phyloP scores from a whole-genome alignment of 2,329 filamentous ascomycete genomes.

The Fusarium domesticum region DNA sequence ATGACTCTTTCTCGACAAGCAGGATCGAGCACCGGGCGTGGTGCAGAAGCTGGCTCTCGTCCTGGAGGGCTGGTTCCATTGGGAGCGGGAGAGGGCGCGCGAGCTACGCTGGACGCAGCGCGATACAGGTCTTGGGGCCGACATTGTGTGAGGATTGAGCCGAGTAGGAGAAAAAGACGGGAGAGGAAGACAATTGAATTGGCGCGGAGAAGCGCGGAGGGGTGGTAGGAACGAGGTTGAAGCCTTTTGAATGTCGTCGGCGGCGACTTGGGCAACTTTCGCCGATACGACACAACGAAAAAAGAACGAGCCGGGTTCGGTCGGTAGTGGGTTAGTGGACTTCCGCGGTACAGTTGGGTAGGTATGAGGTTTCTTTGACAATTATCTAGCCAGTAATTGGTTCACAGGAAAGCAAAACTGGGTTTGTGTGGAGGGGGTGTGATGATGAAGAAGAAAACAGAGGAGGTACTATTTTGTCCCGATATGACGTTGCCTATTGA shows the following conservation, averaged over 20 bases:
- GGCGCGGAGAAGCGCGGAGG: too few species aligned
- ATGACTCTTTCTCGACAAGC: slow-evolving; percentile 11
- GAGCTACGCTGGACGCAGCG: slow-evolving; percentile 40
- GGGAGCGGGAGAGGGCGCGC: slow-evolving; percentile 31
- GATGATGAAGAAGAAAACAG: not conserved
- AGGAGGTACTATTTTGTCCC: not conserved
- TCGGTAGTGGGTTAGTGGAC: slow-evolving; percentile 2
- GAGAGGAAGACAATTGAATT: slow-evolving; percentile 2
- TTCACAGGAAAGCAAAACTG: slow-evolving; percentile 4
- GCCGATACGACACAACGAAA: slow-evolving; percentile 9
- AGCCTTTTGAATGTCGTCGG: too few species aligned
- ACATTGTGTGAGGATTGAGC: slow-evolving; percentile 28
- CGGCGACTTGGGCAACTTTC: slow-evolving; percentile 22
- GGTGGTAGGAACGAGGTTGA: slow-evolving; percentile 1
- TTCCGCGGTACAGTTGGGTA: too few species aligned
- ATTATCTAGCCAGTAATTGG: slow-evolving; percentile 26
- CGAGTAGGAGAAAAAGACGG: slow-evolving; percentile 26
- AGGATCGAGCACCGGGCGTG: slow-evolving; percentile 14
- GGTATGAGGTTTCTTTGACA: slow-evolving; percentile 16
- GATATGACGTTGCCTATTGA: too few species aligned
- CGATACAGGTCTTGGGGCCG: slow-evolving; percentile 37
- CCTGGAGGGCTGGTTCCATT: slow-evolving; percentile 26
- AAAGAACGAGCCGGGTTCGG: slow-evolving; percentile 9
- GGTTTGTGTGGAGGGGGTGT: slow-evolving; percentile 6
- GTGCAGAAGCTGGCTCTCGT: slow-evolving; percentile 16